Evolutionary conservation across 2,329 filamentous ascomycete species (phyloP).

Genomic region (Pseudocercospora cruenta): DNA sequence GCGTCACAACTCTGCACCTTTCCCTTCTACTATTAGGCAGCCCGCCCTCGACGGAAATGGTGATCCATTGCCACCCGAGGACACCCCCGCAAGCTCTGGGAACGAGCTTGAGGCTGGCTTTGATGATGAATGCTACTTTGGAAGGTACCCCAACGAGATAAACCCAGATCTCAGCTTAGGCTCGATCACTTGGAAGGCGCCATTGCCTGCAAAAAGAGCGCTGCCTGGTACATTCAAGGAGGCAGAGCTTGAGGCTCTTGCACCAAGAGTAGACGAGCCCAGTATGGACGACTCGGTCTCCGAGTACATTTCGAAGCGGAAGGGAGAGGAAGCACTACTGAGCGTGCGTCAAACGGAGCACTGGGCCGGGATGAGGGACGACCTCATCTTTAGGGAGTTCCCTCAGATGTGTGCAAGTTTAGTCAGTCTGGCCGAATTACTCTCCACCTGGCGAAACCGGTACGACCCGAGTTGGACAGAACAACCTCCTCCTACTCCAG

Average conservation of each 20-base stretch:
- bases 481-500: conserved; percentile 20
- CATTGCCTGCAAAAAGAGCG: conserved; percentile 47
- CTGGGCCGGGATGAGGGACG: conserved; percentile 55
- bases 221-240: conserved; percentile 49
- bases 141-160: conserved; percentile 49
- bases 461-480: conserved; percentile 28
- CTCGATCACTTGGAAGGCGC: conserved; percentile 49
- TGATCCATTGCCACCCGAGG: conserved; percentile 30
- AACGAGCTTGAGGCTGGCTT: conserved; percentile 47
- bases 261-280: conserved; percentile 42
- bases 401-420: conserved; percentile 45
- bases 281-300: conserved; percentile 53
- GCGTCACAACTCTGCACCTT: conserved; percentile 29
- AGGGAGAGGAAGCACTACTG: conserved; percentile 48
- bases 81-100: conserved; percentile 12
- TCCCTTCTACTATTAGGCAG: conserved; percentile 6
- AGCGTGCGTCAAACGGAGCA: conserved; percentile 54
- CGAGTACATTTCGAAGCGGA: conserved; percentile 51
- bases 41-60: conserved; percentile 34
- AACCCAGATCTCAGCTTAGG: conserved; percentile 50
- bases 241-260: conserved; percentile 48
- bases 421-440: conserved; percentile 46
- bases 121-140: conserved; percentile 49
- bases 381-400: conserved; percentile 55
- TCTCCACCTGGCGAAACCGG: conserved; percentile 31